Evolutionary conservation across 345 rosid species (phyloP), one percentile per base, ranked within the genome.

Genomic region (Raphanus sativus): DNA sequence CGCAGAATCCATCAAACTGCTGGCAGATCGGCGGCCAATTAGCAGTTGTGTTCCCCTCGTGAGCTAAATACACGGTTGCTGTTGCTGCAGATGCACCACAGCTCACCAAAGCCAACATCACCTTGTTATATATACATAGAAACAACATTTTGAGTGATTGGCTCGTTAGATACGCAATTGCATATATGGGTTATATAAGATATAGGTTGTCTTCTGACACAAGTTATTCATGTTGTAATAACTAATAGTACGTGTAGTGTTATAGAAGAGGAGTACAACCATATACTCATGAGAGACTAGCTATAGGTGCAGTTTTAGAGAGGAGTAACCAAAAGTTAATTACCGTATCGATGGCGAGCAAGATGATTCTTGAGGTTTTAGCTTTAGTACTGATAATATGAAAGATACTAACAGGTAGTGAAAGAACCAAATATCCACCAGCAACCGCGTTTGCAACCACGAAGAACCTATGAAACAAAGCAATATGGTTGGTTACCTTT

Each of bases 21-120:
- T 77, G 88, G 82, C 98, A 94, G 45, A 94, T 72, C 0, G 91
- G 77, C 0, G 74, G 25, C 97, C 98, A 90, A 16, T 90, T 80
- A 36, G 82, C 82, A 0, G 62, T 70, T 25, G 75, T 32, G 38
- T 80, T 80, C 0, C 82, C 82, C 63, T 75, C 67, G 36, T 80
- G 82, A 70, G 82, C 82, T 75, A 80, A 69, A 7, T 80, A 69
- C 33, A 80, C 82, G 10, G 82, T 80, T 40, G 79, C 48, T 56
- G 82, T 80, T 45, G 82, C 82, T 38, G 82, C 79, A 4, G 82
- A 80, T 58, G 82, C 79, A 3, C 82, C 73, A 30, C 45, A 64
- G 56, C 82, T 80, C 72, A 80, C 79, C 71, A 80, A n/a, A 32
- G 62, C 58, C 68, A 80, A 2, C 82, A 80, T 80, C 68, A 70